Evolutionary conservation across 345 rosid genomes (phyloP).

Genomic region (Acer campestre): DNA sequence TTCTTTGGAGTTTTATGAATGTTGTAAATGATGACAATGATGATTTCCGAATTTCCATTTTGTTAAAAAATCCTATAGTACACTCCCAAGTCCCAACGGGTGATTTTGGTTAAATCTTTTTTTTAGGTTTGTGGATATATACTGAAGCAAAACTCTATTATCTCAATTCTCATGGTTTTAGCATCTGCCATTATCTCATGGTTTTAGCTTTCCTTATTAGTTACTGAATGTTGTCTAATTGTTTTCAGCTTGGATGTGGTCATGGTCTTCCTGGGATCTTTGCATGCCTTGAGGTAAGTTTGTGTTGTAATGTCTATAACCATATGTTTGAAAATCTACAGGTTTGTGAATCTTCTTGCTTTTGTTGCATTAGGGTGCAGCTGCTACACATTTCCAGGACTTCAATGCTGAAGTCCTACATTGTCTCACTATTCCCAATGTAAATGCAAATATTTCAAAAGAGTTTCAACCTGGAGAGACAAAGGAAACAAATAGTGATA

Average conservation of each 20-base stretch:
- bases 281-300: constrained; percentile 74
- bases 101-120: constrained; percentile 6
- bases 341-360: constrained; percentile 17
- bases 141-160: background rate
- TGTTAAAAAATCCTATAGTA: background rate
- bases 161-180: background rate
- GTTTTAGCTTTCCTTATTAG: constrained; percentile 12
- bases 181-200: background rate
- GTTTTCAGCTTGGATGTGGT: constrained; percentile 92
- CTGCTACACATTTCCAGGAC: constrained; percentile 78
- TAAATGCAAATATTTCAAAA: constrained; percentile 50
- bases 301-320: background rate
- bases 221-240: constrained; percentile 19
- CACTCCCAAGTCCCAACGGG: background rate
- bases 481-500: constrained; percentile 20
- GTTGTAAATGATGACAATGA: background rate
- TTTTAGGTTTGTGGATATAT: background rate
- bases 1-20: background rate
- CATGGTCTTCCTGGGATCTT: constrained; percentile 89
- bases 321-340: constrained; percentile 6
- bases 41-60: background rate
- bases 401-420: constrained; percentile 86
- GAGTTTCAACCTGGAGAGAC: constrained; percentile 21
- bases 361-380: constrained; percentile 60
- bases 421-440: constrained; percentile 82